Base-by-base conservation (phyloP, 2,329 filamentous ascomycete species). In the Coleophoma crateriformis region DNA sequence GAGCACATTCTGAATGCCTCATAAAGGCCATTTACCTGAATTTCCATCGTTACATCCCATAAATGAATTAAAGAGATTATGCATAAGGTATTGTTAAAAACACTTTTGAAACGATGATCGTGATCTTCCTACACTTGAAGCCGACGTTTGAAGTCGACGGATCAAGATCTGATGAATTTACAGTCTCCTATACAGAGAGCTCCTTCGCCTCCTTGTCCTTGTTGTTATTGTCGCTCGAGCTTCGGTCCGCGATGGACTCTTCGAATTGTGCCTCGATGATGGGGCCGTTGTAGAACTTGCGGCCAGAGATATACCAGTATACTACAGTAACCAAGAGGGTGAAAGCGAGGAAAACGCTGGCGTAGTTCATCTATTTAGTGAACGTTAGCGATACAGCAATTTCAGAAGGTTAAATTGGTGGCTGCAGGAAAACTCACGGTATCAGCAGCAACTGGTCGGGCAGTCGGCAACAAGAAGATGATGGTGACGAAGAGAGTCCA, bases 401-500 rank as follows among this genome's bases (percentile, higher is more conserved):
- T 19, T 41, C 4, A 17, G 49, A 33, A 42, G 46, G 7, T 13
- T 40, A 20, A 33, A 45, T 8, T 41, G 50, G 33, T 19, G 33
- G 17, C 32, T 13, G 34, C 14, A 37, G 22, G 22, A 22, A 22
- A 37, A 61, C 68, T 63, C 58, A 74, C 70, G 50, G 68, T 77
- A 27, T 68, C 64, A 10, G 73, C 63, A 2, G 64, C 66, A 20
- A 76, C 74, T 0, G 76, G 77, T 50, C 65, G 62, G 11, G 63
- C 63, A 0, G 74, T 77, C 1, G 77, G 77, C 54, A 78, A 67
- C 54, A 79, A 60, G 65, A 80, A 79, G 53, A 80, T 78, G 55
- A 78, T 67, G 37, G 68, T 71, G 38, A 77, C 74, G 57, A 79
- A 80, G 1, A 71, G 50, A 2, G 75, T 78, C 77, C 77, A 80